Evolutionary conservation across 2,329 filamentous ascomycete species (phyloP), one percentile per base, ranked within the genome.

Genomic region (Hymenoscyphus linearis): DNA sequence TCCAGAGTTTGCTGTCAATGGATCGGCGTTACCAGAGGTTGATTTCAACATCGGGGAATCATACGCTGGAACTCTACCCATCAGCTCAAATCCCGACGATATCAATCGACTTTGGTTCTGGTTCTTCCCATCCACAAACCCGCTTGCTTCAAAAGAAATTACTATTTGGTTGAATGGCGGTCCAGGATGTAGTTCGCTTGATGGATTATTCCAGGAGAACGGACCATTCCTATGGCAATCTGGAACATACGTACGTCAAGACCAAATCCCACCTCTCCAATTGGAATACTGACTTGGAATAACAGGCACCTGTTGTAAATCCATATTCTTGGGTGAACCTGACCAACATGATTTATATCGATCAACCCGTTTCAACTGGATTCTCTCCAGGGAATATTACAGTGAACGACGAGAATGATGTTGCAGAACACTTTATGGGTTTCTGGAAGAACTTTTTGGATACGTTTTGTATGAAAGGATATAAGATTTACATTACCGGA

Each of bases 121-220:
- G 80, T 83, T 81, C 71, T 82, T 81, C 64, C 81, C 81, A 3
- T 79, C 79, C 0, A 70, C 69, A n/a, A 82, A 82, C 63, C 74
- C 75, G 14, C 70, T 74, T 57, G 79, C 78, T 0, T 64, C 67
- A 1, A 76, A 82, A 27, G 80, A 83, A 65, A 77, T 83, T 50
- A 77, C 76, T 0, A 70, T 98, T 64, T 98, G 93, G 87, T 82
- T 98, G 72, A 98, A 98, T 73, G 93, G 93, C 68, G 93, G 93
- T 69, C 93, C 95, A 35, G 95, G 95, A 70, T 98, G 93, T 82
- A 96, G 92, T 27, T 97, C 93, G 55, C 80, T 98, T 70, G 96
- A 93, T 67, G 95, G 95, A 66, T 85, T 98, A 61, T 96, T 99
- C 84, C 88, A 69, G 60, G 68, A 70, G 60, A 68, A 70, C 52